Evolutionary conservation across 495 filamentous ascomycete genomes (phyloP).

Genomic region (Neurospora cerealis): DNA sequence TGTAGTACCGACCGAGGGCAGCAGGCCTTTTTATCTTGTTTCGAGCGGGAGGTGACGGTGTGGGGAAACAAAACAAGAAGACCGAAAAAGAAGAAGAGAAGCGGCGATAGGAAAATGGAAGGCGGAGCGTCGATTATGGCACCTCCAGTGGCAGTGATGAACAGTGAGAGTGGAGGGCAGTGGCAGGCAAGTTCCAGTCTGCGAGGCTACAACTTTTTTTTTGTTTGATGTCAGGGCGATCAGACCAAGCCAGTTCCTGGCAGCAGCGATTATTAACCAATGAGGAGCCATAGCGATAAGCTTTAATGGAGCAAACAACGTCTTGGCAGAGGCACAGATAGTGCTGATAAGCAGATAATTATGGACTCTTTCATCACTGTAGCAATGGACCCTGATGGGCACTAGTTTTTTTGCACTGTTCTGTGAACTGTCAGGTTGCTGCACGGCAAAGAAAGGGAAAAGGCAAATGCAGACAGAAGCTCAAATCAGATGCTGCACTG

Average conservation of each 20-base stretch:
- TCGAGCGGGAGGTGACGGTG: background rate
- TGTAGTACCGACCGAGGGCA: background rate
- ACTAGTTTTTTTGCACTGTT: conserved; percentile 1
- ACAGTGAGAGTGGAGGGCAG: background rate
- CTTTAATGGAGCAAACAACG: background rate
- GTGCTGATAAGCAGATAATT: background rate
- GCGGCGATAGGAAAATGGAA: background rate
- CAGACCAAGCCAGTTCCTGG: conserved; percentile 6
- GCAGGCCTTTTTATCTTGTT: background rate
- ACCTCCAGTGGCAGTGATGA: background rate
- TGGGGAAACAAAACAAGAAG: background rate
- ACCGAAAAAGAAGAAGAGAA: background rate
- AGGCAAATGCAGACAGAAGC: background rate
- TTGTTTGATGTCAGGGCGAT: conserved; percentile 4
- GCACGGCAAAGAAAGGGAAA: too few species aligned
- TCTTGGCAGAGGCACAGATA: background rate
- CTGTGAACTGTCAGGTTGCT: background rate
- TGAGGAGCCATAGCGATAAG: conserved; percentile 6
- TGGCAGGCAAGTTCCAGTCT: background rate
- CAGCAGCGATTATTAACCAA: too few species aligned
- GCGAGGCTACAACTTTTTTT: conserved; percentile 14
- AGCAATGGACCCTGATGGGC: conserved; percentile 6
- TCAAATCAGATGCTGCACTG: background rate
- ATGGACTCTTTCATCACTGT: background rate
- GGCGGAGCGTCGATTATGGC: background rate